Evolutionary conservation across 345 rosid genomes (phyloP).

Genomic region (Sisymbrium irio): DNA sequence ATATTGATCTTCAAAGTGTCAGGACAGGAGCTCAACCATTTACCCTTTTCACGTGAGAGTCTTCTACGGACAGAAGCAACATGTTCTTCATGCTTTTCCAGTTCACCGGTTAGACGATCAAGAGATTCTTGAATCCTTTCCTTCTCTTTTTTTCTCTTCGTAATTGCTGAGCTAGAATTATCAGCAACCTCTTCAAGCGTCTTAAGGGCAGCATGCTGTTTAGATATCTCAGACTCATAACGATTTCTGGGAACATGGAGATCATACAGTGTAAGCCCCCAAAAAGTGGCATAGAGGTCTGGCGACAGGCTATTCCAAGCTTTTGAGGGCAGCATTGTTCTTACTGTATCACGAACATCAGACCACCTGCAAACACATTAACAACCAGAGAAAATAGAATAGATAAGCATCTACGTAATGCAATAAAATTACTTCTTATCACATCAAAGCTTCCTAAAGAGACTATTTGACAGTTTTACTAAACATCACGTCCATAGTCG

Average conservation of each 20-base stretch:
- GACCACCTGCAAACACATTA: conserved; percentile 74
- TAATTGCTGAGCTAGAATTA: conserved; percentile 90
- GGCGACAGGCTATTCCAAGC: conserved; percentile 99
- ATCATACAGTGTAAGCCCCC: conserved; percentile 99
- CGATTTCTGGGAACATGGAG: conserved; percentile 91
- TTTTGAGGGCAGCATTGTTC: conserved; percentile 84
- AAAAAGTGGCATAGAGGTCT: conserved; percentile 91
- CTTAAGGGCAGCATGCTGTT: conserved; percentile 94
- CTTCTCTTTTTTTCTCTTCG: conserved; percentile 97
- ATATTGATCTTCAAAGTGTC: conserved; percentile 97
- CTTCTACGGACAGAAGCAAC: conserved; percentile 91
- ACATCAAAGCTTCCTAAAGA: conserved; percentile 13
- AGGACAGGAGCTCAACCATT: conserved; percentile 97
- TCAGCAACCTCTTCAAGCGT: conserved; percentile 92
- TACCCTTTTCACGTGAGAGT: conserved; percentile 91
- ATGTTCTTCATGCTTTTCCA: conserved; percentile 84
- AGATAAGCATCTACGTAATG: conserved; percentile 2
- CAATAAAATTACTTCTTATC: not conserved
- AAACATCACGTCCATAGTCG: conserved; percentile 3
- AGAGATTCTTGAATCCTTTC: conserved; percentile 99
- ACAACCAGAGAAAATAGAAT: not conserved
- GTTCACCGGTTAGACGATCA: conserved; percentile 84
- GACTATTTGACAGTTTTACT: conserved; percentile 9
- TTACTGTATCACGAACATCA: conserved; percentile 84
- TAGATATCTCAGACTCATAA: conserved; percentile 92